phyloP scores from a whole-genome alignment of 2,329 filamentous ascomycete genomes.

The Fusarium temperatum region DNA sequence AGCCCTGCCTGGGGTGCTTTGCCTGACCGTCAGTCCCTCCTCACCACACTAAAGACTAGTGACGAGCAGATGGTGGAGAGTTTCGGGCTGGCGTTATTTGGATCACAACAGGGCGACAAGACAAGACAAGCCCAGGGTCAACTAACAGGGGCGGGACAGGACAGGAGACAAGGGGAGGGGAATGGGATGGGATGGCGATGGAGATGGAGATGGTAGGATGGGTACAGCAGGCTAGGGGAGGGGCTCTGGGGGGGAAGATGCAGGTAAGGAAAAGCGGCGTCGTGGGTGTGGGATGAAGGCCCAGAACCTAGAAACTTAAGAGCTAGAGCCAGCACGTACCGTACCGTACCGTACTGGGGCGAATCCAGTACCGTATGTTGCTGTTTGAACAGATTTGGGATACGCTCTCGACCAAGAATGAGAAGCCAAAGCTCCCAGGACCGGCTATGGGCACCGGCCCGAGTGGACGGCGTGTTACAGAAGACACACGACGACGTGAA shows the following conservation, averaged over 20 bases:
- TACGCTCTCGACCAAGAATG: background rate
- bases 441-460: constrained; percentile 18
- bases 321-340: constrained; percentile 3
- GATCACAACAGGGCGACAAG: constrained; percentile 40
- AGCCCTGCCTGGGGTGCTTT: constrained; percentile 7
- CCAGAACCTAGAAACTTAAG: constrained; percentile 36
- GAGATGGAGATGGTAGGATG: background rate
- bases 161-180: background rate
- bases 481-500: constrained; percentile 8
- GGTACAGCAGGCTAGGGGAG: background rate
- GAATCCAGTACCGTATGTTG: constrained; percentile 3
- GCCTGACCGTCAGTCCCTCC: constrained; percentile 33
- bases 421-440: constrained; percentile 11
- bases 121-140: constrained; percentile 23
- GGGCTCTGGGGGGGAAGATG: constrained; percentile 23
- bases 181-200: background rate
- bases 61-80: constrained; percentile 38
- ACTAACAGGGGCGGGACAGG: constrained; percentile 32
- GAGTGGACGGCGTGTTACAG: constrained; percentile 29
- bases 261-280: constrained; percentile 43
- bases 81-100: constrained; percentile 41
- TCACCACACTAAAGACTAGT: constrained; percentile 25
- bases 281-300: constrained; percentile 36
- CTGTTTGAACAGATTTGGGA: background rate
- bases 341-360: constrained; percentile 7